These are phyloP conservation scores for Crotalaria pallida DNA, from an alignment of 306 rosid species.

Conservation along the genomic window DNA sequence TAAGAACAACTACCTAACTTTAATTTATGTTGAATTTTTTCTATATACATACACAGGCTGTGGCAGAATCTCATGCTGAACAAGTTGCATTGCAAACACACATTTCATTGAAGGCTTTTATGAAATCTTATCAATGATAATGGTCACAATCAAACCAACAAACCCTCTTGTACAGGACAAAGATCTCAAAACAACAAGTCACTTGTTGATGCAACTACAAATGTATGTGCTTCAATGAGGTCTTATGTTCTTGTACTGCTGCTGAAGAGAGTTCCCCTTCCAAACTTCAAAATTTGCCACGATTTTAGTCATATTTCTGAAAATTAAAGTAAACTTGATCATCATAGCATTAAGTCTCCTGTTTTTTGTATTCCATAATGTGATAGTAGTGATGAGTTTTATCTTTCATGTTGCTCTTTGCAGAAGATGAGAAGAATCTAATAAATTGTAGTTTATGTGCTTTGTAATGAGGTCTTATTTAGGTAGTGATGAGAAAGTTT, in stretches of 20 bases:
- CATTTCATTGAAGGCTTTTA: constrained; percentile 15
- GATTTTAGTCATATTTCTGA: not conserved
- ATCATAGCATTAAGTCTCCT: not conserved
- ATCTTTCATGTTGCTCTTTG: not conserved
- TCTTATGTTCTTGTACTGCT: constrained; percentile 18
- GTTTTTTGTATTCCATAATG: not conserved
- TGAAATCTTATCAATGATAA: constrained; percentile 7
- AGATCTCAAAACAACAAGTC: constrained; percentile 19
- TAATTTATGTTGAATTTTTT: not conserved
- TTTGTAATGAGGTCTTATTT: not conserved
- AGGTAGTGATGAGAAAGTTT: not conserved
- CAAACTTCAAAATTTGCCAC: constrained; percentile 33
- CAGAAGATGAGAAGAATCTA: not conserved
- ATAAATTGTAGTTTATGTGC: constrained; percentile 17
- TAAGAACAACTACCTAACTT: too few relatives aligned
- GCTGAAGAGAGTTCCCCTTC: constrained; percentile 46
- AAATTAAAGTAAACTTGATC: constrained; percentile 17
- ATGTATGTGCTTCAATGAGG: constrained; percentile 15
- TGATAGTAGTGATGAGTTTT: constrained; percentile 17
- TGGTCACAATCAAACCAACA: not conserved
- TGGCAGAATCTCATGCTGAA: not conserved
- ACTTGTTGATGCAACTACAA: not conserved
- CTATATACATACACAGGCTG: constrained; percentile 11
- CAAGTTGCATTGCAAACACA: not conserved
- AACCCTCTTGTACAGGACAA: constrained; percentile 26